These are phyloP conservation scores for Vitis riparia DNA, from an alignment of 164 flowering plant species.

Conservation along the genomic window DNA sequence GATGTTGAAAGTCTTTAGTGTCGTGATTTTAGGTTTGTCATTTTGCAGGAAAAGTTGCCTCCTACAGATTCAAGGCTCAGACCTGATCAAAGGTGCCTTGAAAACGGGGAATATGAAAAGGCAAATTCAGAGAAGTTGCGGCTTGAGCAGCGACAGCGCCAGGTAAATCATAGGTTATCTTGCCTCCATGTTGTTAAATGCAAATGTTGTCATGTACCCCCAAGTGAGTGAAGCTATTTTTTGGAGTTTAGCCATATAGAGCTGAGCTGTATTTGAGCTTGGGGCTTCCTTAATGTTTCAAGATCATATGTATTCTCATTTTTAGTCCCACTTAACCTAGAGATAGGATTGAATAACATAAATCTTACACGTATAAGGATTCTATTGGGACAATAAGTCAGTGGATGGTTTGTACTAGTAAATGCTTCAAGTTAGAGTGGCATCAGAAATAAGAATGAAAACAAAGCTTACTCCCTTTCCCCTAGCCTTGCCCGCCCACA, in stretches of 20 bases:
- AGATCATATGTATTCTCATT: background rate
- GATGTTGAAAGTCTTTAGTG: too few species aligned
- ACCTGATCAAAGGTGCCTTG: constrained; percentile 89
- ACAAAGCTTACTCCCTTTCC: too few species aligned
- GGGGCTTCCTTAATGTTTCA: background rate
- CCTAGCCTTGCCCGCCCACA: too few species aligned
- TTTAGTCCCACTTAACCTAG: background rate
- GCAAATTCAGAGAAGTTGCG: constrained; percentile 89
- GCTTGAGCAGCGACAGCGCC: constrained; percentile 89
- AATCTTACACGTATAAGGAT: too few species aligned
- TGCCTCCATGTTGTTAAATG: background rate
- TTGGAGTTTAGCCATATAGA: background rate
- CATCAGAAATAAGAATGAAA: too few species aligned
- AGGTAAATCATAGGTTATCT: constrained; percentile 41
- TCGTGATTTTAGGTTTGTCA: background rate
- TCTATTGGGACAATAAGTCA: too few species aligned
- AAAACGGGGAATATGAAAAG: constrained; percentile 88
- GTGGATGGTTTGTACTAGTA: too few species aligned
- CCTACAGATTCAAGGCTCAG: constrained; percentile 94
- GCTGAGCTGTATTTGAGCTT: background rate
- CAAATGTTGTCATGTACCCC: background rate
- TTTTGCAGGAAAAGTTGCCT: constrained; percentile 74
- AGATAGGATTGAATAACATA: too few species aligned
- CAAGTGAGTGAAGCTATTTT: background rate
- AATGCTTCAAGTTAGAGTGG: too few species aligned